These are phyloP conservation scores for Claviceps digitariae DNA, from an alignment of 2,329 filamentous ascomycete species.

Conservation along the genomic window DNA sequence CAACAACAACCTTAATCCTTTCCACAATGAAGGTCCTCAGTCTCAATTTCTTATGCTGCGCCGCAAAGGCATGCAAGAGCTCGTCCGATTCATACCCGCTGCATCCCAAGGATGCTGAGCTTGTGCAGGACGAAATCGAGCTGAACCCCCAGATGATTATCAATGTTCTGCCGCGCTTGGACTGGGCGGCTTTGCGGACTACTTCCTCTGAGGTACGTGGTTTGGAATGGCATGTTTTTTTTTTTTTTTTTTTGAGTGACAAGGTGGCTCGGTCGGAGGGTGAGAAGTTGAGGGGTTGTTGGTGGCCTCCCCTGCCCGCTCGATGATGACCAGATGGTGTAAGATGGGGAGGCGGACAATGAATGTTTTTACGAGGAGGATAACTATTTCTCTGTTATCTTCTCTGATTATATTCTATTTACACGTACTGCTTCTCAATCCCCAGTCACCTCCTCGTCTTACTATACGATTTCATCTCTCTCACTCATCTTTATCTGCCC, in stretches of 20 bases:
- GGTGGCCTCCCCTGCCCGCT: not conserved
- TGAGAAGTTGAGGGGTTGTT: not conserved
- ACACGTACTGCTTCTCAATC: too few species aligned
- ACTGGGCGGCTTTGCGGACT: slow-evolving; percentile 69
- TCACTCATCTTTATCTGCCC: too few species aligned
- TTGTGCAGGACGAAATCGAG: slow-evolving; percentile 76
- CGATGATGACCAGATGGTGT: not conserved
- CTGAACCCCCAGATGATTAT: slow-evolving; percentile 67
- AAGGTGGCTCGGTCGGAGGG: not conserved
- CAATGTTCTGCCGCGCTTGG: slow-evolving; percentile 75
- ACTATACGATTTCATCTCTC: too few species aligned
- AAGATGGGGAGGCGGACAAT: not conserved
- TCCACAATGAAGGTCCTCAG: slow-evolving; percentile 78
- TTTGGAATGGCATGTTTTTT: not conserved
- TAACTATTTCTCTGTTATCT: not conserved
- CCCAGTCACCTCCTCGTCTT: too few species aligned
- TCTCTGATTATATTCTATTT: too few species aligned
- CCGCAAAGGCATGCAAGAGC: slow-evolving; percentile 86
- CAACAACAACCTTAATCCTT: not conserved
- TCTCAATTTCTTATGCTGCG: slow-evolving; percentile 93
- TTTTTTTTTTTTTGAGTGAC: too few species aligned
- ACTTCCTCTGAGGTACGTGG: slow-evolving; percentile 61
- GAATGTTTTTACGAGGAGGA: not conserved
- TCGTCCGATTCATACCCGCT: slow-evolving; percentile 71
- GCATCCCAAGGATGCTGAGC: slow-evolving; percentile 82